These are phyloP conservation scores for Phytophthora tentaculata DNA, from an alignment of 352 stramenopile species.

Conservation along the genomic window DNA sequence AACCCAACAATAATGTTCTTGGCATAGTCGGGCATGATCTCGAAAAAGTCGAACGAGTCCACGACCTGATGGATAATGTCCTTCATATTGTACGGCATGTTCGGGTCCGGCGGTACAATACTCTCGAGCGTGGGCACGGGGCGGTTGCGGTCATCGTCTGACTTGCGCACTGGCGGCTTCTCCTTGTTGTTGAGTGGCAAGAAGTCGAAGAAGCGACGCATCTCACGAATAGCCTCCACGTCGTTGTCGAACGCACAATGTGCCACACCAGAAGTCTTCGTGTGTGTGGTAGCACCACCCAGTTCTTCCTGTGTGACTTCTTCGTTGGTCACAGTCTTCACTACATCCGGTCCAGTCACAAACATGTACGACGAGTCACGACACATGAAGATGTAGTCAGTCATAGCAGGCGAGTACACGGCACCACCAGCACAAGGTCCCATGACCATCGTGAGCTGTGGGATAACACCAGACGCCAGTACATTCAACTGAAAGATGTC, in stretches of 20 bases:
- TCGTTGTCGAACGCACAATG: conserved; percentile 98
- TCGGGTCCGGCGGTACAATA: conserved; percentile 97
- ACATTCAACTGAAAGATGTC: conserved; percentile 99
- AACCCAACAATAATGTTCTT: conserved; percentile 99
- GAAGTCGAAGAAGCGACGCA: conserved; percentile 96
- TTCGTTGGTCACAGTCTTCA: conserved; percentile 98
- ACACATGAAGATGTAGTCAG: conserved; percentile 99
- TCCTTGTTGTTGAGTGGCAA: conserved; percentile 95
- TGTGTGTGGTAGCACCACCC: conserved; percentile 95
- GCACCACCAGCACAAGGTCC: conserved; percentile 96
- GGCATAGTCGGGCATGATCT: conserved; percentile 97
- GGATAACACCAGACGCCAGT: conserved; percentile 93
- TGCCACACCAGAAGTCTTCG: conserved; percentile 94
- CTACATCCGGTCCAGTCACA: conserved; percentile 97
- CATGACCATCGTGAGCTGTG: conserved; percentile 98
- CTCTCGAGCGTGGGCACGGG: conserved; percentile 89
- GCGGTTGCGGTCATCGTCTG: conserved; percentile 89
- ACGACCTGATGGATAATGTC: conserved; percentile 96
- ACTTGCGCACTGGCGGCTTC: conserved; percentile 78
- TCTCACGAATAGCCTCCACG: conserved; percentile 92
- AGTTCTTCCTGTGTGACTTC: conserved; percentile 95
- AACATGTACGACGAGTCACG: conserved; percentile 99
- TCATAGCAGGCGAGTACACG: conserved; percentile 97
- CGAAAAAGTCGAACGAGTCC: conserved; percentile 96
- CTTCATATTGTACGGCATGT: conserved; percentile 98